Base-by-base conservation (phyloP, 2,329 filamentous ascomycete species). In the Acrocalymma vagum region DNA sequence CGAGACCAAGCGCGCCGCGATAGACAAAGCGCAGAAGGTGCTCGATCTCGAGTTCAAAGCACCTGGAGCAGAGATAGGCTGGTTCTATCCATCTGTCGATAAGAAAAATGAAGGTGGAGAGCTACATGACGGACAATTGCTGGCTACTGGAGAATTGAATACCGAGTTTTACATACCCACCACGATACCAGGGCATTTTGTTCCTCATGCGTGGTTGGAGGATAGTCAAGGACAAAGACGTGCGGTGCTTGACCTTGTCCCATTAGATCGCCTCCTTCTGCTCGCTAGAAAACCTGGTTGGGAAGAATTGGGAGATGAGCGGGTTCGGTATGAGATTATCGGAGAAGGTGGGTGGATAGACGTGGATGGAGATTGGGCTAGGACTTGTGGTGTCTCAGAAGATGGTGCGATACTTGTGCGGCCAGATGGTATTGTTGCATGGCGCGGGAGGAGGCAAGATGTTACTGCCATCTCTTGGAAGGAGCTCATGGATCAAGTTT, bases 41-140 rank as follows among this genome's bases (percentile, higher is more conserved):
- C 65, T 70, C 2, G 65, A 69, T 36, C 42, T 34, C 3, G 65
- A 69, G 40, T 71, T 70, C 39, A 56, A 65, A 20, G 66, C 63
- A 11, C 60, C 59, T 3, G 63, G 63, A 1, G 48, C 53, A 3
- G 65, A 70, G 40, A 47, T 67, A 9, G 66, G 67, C 18, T 70
- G 65, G 65, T 69, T 70, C 29, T 70, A 69, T 38, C 60, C 54
- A 10, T 43, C 36, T 13, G 45, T 47, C 7, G 58, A 63, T 45
- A 37, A 43, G 11, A 32, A 51, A 6, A 36, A 38, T 3, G 58
- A 62, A 36, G 58, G 53, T 4, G 21, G 28, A 8, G 14, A n/a
- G 16, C 51, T 25, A 11, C 57, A 65, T 30, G 56, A 40, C 14
- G 60, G 60, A 6, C 57, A 62, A 39, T 13, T 59, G 20, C 38